Percentiles rank a stretch among this genome's conserved stretches.
Conservation (phyloP, 2,329 filamentous ascomycete genomes). For the Aspergillus floridensis region DNA sequence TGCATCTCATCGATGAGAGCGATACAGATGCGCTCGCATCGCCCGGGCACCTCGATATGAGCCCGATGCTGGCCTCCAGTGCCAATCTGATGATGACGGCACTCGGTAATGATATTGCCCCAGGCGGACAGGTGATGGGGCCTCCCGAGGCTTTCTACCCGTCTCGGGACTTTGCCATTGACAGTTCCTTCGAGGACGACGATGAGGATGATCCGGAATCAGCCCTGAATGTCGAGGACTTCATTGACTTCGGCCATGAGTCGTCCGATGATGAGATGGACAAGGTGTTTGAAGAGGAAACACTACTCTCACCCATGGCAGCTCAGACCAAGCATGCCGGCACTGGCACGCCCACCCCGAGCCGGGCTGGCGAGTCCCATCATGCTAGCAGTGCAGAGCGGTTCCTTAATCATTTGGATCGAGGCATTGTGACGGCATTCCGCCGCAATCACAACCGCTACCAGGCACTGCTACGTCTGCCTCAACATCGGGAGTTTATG, state of each 20-base stretch:
- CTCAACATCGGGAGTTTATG: constrained; percentile 46
- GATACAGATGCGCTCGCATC: constrained; percentile 44
- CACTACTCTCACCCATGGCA: constrained; percentile 45
- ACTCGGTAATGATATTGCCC: constrained; percentile 53
- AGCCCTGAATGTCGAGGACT: constrained; percentile 65
- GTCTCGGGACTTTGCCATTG: constrained; percentile 55
- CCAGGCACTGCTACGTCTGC: constrained; percentile 49
- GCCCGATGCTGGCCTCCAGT: constrained; percentile 63
- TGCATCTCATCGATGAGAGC: constrained; percentile 44
- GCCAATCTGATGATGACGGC: constrained; percentile 77
- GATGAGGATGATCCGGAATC: constrained; percentile 64
- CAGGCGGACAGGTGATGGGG: constrained; percentile 64
- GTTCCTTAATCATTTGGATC: constrained; percentile 66
- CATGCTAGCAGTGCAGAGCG: constrained; percentile 44
- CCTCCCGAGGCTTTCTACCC: constrained; percentile 75
- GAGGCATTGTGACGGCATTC: constrained; percentile 74
- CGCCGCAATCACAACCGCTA: constrained; percentile 58
- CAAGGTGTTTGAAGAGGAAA: constrained; percentile 48
- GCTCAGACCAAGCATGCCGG: constrained; percentile 40
- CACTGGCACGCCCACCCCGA: constrained; percentile 37
- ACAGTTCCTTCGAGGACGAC: constrained; percentile 59
- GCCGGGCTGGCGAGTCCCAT: constrained; percentile 30
- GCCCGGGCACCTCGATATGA: constrained; percentile 36
- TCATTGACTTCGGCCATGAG: constrained; percentile 65
- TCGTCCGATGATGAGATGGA: constrained; percentile 62